A percentile compares a stretch with the other conserved stretches of the same genome.
Evolutionary conservation across 345 rosid genomes (phyloP).

Genomic region (Eucalyptus globulus): DNA sequence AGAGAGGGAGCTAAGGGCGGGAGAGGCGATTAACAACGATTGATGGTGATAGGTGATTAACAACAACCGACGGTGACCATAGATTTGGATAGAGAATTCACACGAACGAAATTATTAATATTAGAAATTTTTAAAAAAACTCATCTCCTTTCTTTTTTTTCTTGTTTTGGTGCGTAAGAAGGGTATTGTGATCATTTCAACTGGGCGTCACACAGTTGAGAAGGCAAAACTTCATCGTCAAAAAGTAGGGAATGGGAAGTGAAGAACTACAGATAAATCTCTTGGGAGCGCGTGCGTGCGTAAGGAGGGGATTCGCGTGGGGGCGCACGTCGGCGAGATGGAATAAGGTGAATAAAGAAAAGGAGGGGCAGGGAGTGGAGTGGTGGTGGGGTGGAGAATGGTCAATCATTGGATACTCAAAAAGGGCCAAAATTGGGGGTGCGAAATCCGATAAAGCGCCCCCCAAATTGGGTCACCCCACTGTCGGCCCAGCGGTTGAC

Average conservation of each 20-base stretch:
- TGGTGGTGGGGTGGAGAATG: neutral
- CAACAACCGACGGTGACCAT: accelerated
- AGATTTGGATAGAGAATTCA: neutral
- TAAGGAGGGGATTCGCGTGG: neutral
- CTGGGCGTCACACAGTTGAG: no score
- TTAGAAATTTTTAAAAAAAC: no score
- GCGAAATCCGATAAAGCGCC: neutral
- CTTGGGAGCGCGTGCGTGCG: neutral
- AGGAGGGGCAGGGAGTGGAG: neutral
- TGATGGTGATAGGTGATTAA: neutral
- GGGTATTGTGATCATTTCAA: neutral
- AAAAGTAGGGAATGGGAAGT: neutral
- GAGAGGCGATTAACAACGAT: no score
- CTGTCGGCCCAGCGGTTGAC: neutral
- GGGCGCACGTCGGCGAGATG: neutral
- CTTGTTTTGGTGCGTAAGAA: no score
- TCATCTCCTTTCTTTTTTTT: no score
- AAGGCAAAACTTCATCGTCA: no score
- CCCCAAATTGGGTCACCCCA: neutral
- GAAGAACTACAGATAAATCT: neutral
- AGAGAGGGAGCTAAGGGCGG: neutral
- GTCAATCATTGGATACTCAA: neutral
- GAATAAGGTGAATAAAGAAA: neutral
- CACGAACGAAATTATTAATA: no score
- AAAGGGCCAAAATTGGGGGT: neutral